A percentile compares a stretch with the other conserved stretches of the same genome.
Conservation (phyloP, 306 rosid species). For the Rubus idaeus region DNA sequence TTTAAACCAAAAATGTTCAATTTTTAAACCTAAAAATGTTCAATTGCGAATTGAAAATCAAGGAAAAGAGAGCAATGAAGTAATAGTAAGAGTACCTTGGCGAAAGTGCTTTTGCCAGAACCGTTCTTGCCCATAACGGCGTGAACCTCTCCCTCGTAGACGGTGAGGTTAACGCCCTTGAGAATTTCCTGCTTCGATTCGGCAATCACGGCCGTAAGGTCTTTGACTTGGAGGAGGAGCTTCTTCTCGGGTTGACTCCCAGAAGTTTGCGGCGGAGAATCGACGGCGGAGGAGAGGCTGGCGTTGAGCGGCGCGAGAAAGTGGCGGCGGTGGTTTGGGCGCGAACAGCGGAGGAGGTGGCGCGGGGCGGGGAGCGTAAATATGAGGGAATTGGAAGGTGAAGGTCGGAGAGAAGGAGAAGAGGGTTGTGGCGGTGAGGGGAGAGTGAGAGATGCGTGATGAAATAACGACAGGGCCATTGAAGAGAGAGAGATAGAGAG, state of each 20-base stretch:
- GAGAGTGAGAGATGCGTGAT: background rate
- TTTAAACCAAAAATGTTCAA: background rate
- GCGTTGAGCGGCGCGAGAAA: background rate
- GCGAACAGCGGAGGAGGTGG: conserved; percentile 25
- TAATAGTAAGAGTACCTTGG: conserved; percentile 49
- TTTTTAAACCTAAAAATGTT: background rate
- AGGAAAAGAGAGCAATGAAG: too few relatives aligned
- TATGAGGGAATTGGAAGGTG: conserved; percentile 18
- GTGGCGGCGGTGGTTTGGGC: conserved; percentile 23
- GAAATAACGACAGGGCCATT: conserved; percentile 7
- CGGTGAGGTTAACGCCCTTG: conserved; percentile 69
- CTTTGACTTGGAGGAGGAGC: conserved; percentile 70
- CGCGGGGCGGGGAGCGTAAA: conserved; percentile 21
- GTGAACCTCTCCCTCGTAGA: conserved; percentile 87
- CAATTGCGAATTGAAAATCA: background rate
- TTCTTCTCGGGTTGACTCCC: conserved; percentile 28
- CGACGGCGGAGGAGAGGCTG: conserved; percentile 32
- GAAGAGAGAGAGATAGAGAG: background rate
- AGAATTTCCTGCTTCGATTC: conserved; percentile 69
- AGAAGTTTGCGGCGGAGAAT: conserved; percentile 22
- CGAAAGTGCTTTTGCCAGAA: conserved; percentile 92
- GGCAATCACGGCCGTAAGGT: conserved; percentile 65
- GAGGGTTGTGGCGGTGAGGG: conserved; percentile 17
- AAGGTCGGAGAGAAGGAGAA: conserved; percentile 6
- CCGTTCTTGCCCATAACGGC: conserved; percentile 97